Percentiles rank a stretch among this genome's conserved stretches.
Conservation (phyloP, 1,284 basidiomycete species). For the Fomes fomentarius region DNA sequence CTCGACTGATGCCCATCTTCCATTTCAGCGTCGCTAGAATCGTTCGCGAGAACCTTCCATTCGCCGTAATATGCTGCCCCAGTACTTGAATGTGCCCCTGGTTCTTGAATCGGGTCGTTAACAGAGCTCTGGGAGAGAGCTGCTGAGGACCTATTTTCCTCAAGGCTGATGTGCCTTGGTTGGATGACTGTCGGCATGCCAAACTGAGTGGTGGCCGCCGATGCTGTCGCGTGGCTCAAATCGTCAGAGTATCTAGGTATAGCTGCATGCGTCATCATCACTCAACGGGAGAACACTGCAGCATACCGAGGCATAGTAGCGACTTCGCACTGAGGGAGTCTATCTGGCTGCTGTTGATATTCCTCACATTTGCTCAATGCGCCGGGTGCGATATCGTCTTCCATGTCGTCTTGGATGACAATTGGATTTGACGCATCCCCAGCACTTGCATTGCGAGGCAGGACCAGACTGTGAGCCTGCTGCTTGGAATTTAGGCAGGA, state of each 20-base stretch:
- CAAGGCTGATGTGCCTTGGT: too few species aligned
- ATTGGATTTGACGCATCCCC: constrained; percentile 22
- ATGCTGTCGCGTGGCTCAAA: too few species aligned
- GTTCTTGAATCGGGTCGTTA: background rate
- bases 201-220: background rate
- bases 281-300: too few species aligned
- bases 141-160: too few species aligned
- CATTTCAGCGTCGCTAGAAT: constrained; percentile 22
- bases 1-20: constrained; percentile 11
- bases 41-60: constrained; percentile 18
- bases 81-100: background rate
- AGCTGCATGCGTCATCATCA: too few species aligned
- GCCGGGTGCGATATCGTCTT: too few species aligned
- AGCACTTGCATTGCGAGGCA: background rate
- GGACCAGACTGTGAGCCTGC: background rate
- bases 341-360: too few species aligned
- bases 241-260: too few species aligned
- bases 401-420: constrained; percentile 19
- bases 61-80: constrained; percentile 18
- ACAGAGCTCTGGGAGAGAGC: background rate
- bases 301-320: too few species aligned
- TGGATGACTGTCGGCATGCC: too few species aligned
- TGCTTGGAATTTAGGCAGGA: background rate
- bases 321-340: too few species aligned
- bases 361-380: too few species aligned